Evolutionary conservation across 2,329 filamentous ascomycete species (phyloP), one percentile per base, ranked within the genome.

Genomic region (Aaosphaeria pasadenensis): DNA sequence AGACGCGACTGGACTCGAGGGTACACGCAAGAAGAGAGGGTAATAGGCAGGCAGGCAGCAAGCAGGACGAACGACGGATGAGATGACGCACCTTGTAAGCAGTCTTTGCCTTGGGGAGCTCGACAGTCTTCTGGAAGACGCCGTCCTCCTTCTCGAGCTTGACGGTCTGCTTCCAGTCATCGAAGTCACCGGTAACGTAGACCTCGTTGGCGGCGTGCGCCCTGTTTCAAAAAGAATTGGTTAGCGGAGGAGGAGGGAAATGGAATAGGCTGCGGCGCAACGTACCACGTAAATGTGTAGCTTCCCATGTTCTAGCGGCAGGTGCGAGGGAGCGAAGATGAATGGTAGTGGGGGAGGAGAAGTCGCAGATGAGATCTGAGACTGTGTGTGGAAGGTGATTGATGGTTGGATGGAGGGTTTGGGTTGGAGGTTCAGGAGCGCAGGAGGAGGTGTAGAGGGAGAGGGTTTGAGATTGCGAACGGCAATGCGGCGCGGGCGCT

Each of bases 161-260:
- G 70, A 92, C 83, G 48, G 84, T 90, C 79, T 94, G 92, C 58
- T 82, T 81, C 94, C 94, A 99, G 75, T 89, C 82, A 74, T 97
- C 92, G 69, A 97, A 97, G 54, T 89, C 92, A 69, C 94, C 94
- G 38, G 92, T 97, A 61, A 97, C 94, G 73, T 87, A 92, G 71
- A 97, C 92, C 69, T 95, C 88, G 59, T 85, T 81, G 68, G 88
- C 91, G 61, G 84, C 78, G 71, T 94, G 86, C 67, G 87, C 84
- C 92, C 92, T 96, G 53, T 42, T 46, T 24, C 17, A 24, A 24
- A 4, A 29, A 17, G 28, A 30, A 39, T 45, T 36, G 32, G 57
- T 63, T 46, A 62, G 55, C 49, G 49, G 50, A 48, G 48, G 45
- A 49, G 48, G 46, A 9, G 7, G 17, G 39, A 24, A 24, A 40